Evolutionary conservation across 2,329 filamentous ascomycete species (phyloP).

Genomic region (Pseudogymnoascus sp.): DNA sequence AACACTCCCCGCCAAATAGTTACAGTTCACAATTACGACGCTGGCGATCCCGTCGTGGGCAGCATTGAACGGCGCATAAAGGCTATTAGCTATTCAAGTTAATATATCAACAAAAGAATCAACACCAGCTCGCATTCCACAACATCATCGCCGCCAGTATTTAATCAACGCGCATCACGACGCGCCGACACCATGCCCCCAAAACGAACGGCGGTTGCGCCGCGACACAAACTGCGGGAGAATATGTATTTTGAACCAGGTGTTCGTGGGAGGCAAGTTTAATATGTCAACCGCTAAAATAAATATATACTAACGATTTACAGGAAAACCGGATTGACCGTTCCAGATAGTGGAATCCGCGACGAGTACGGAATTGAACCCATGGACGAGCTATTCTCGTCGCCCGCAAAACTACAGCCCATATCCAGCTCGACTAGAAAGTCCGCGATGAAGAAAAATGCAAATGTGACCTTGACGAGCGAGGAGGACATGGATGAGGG

Average conservation of each 20-base stretch:
- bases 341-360: slow-evolving; percentile 70
- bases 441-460: slow-evolving; percentile 14
- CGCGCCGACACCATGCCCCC: slow-evolving; percentile 3
- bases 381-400: slow-evolving; percentile 81
- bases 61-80: neutral
- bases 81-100: neutral
- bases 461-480: slow-evolving; percentile 39
- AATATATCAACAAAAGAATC: neutral
- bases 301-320: slow-evolving; percentile 17
- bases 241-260: slow-evolving; percentile 44
- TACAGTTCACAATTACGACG: neutral
- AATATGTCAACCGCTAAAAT: neutral
- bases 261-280: slow-evolving; percentile 40
- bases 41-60: neutral
- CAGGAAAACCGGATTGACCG: slow-evolving; percentile 82
- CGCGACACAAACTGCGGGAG: slow-evolving; percentile 28
- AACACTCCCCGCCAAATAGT: slow-evolving; percentile 6
- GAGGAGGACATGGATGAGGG: slow-evolving; percentile 57
- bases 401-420: slow-evolving; percentile 57
- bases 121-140: neutral
- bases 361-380: slow-evolving; percentile 92
- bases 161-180: neutral
- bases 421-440: slow-evolving; percentile 18
- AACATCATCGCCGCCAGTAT: neutral
- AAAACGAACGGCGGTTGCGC: slow-evolving; percentile 13